Conservation (phyloP, 192 early-diverging fungal species). For the Coemansia sp. region DNA sequence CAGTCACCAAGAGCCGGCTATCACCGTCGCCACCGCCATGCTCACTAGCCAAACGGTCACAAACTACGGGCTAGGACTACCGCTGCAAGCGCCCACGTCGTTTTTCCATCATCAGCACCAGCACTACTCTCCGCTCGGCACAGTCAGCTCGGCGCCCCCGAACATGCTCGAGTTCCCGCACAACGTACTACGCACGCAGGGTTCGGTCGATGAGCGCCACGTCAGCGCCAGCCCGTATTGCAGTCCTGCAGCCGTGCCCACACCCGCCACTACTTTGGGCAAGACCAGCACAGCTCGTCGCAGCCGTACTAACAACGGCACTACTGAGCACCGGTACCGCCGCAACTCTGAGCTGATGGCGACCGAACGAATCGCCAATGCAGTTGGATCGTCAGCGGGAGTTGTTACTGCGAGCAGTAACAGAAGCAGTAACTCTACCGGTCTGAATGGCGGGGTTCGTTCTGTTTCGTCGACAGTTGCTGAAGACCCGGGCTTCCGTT, state of each 20-base stretch:
- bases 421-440: not conserved
- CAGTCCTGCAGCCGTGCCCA: not conserved
- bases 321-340: slow-evolving; percentile 58
- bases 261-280: not conserved
- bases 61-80: slow-evolving; percentile 13
- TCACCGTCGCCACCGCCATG: not conserved
- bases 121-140: slow-evolving; percentile 8
- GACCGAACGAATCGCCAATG: slow-evolving; percentile 14
- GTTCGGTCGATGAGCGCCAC: not conserved
- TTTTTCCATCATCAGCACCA: not conserved
- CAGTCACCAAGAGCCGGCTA: not conserved
- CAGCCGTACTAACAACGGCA: slow-evolving; percentile 39
- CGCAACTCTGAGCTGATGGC: slow-evolving; percentile 52
- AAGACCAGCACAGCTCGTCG: slow-evolving; percentile 7
- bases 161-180: slow-evolving; percentile 48
- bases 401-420: slow-evolving; percentile 4
- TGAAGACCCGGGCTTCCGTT: slow-evolving; percentile 28
- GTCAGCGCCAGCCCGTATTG: not conserved
- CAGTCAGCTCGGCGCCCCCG: slow-evolving; percentile 42
- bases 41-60: not conserved
- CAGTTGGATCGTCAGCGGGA: not conserved
- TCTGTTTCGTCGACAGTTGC: slow-evolving; percentile 33
- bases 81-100: slow-evolving; percentile 7
- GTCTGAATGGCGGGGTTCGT: slow-evolving; percentile 14
- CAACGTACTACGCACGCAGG: slow-evolving; percentile 20